Evolutionary conservation across 2,329 filamentous ascomycete genomes (phyloP).

Genomic region (Trichoderma polysporum): DNA sequence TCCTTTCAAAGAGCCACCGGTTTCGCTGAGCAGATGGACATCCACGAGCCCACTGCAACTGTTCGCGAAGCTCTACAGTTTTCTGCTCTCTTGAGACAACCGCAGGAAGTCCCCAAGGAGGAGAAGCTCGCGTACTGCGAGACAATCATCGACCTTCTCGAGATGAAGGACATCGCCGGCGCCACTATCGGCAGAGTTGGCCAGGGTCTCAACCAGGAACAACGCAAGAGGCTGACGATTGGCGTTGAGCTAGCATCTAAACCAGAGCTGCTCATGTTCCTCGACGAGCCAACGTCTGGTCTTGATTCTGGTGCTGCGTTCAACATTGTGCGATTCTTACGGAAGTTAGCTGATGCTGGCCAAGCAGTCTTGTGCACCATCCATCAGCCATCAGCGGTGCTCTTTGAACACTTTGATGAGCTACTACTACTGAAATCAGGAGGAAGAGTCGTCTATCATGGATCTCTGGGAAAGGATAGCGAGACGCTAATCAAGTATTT

Average conservation of each 20-base stretch:
- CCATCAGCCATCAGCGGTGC: conserved; percentile 56
- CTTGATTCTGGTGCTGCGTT: conserved; percentile 59
- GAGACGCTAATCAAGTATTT: conserved; percentile 52
- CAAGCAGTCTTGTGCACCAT: conserved; percentile 62
- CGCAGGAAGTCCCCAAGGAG: conserved; percentile 51
- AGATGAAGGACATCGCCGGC: conserved; percentile 66
- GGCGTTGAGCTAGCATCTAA: conserved; percentile 57
- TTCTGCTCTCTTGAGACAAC: conserved; percentile 63
- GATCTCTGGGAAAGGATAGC: conserved; percentile 52
- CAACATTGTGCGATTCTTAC: conserved; percentile 61
- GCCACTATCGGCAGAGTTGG: conserved; percentile 61
- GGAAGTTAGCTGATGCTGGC: conserved; percentile 59
- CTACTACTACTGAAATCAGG: conserved; percentile 54
- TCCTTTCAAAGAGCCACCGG: conserved; percentile 81
- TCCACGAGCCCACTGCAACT: conserved; percentile 65
- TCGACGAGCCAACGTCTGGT: conserved; percentile 63
- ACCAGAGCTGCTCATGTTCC: conserved; percentile 60
- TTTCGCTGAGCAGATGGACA: conserved; percentile 64
- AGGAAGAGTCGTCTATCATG: conserved; percentile 55
- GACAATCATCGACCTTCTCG: conserved; percentile 65
- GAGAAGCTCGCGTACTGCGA: conserved; percentile 70
- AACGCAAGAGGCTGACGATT: conserved; percentile 57
- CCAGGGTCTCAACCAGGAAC: conserved; percentile 60
- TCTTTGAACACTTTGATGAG: conserved; percentile 59
- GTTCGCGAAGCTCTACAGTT: conserved; percentile 66